Percentiles rank a stretch among this genome's conserved stretches.
Conservation (phyloP, 441 rosid genomes). For the Populus hybrid region DNA sequence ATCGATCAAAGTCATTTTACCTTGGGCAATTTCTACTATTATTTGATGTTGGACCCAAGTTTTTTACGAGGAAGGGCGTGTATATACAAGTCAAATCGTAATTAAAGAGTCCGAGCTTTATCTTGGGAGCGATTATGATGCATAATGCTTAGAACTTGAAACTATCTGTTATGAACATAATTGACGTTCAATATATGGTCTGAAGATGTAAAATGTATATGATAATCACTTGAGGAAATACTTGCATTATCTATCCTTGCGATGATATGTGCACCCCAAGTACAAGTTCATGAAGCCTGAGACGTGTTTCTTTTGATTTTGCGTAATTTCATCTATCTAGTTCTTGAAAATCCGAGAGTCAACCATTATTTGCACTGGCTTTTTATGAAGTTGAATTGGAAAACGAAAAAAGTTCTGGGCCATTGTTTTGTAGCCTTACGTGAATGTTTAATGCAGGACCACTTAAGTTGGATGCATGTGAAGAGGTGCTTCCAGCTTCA, state of each 20-base stretch:
- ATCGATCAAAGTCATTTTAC: background rate
- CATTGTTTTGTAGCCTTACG: background rate
- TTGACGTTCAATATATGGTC: background rate
- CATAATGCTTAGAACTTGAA: conserved; percentile 15
- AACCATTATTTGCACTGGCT: background rate
- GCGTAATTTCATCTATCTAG: background rate
- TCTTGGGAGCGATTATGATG: conserved; percentile 6
- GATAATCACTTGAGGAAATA: background rate
- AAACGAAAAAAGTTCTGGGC: background rate
- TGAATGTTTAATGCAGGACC: background rate
- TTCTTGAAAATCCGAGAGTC: background rate
- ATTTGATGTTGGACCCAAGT: conserved; percentile 11
- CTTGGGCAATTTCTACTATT: conserved; percentile 16
- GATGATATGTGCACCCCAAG: background rate
- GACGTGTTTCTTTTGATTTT: background rate
- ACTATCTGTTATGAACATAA: conserved; percentile 1
- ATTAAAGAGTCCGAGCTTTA: conserved; percentile 10
- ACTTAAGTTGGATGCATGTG: background rate
- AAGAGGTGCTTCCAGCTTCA: background rate
- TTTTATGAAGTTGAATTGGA: background rate
- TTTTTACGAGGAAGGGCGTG: conserved; percentile 10
- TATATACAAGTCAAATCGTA: conserved; percentile 14
- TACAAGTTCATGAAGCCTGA: background rate
- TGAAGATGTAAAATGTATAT: conserved; percentile 2
- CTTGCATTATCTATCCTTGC: background rate